Percentiles rank a stretch among this genome's conserved stretches.
phyloP scores from a whole-genome alignment of 2,329 filamentous ascomycete genomes.

The Aspergillus candidus region DNA sequence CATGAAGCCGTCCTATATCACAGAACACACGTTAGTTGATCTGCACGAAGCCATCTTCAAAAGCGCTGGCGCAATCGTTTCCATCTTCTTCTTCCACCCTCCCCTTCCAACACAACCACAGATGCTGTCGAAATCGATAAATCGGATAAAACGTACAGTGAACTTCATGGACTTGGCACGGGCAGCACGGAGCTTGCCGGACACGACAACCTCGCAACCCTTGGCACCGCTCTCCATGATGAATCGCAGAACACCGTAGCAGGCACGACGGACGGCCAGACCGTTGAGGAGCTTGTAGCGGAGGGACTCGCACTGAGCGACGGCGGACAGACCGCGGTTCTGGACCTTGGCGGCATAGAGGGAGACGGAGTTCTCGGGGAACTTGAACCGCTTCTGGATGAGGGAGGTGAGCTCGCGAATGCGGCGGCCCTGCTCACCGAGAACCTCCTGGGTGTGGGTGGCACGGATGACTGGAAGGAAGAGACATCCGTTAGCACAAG shows the following conservation, averaged over 20 bases:
- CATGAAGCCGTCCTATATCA: slow-evolving; percentile 85
- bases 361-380: slow-evolving; percentile 99
- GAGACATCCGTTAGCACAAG: slow-evolving; percentile 29
- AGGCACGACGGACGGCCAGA: slow-evolving; percentile 95
- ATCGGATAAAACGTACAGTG: slow-evolving; percentile 58
- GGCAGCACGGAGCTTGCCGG: slow-evolving; percentile 96
- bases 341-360: slow-evolving; percentile 99
- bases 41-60: not conserved
- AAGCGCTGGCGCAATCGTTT: too few relatives aligned
- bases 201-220: slow-evolving; percentile 99
- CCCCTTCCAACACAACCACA: too few relatives aligned
- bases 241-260: slow-evolving; percentile 99
- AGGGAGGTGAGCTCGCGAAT: slow-evolving; percentile 99
- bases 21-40: slow-evolving; percentile 7
- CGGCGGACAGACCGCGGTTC: slow-evolving; percentile 98
- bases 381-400: slow-evolving; percentile 99
- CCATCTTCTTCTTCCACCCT: too few relatives aligned
- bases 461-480: slow-evolving; percentile 74
- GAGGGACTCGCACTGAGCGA: slow-evolving; percentile 99
- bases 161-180: slow-evolving; percentile 99
- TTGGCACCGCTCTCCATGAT: slow-evolving; percentile 99
- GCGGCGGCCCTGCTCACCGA: slow-evolving; percentile 98
- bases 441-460: slow-evolving; percentile 99
- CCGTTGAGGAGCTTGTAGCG: slow-evolving; percentile 99
- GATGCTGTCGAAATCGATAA: not conserved